Evolutionary conservation across 2,329 filamentous ascomycete genomes (phyloP).

Genomic region (Verticillium isaacii): DNA sequence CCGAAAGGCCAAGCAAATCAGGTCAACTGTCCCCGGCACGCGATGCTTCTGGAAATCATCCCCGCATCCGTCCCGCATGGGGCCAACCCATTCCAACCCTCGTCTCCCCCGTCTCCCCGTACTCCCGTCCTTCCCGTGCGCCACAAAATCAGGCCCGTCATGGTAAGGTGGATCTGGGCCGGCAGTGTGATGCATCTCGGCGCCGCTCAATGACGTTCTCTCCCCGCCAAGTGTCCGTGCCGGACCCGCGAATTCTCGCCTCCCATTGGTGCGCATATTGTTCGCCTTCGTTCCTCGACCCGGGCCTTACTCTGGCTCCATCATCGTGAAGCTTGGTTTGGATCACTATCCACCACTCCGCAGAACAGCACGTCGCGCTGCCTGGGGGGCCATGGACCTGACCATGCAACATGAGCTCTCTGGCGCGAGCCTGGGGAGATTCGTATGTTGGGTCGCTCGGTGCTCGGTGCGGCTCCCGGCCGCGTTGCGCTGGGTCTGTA

Average conservation of each 20-base stretch:
- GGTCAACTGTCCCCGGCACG: too few relatives aligned
- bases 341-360: not conserved
- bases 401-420: not conserved
- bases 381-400: not conserved
- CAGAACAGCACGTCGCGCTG: not conserved
- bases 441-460: too few relatives aligned
- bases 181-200: not conserved
- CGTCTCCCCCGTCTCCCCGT: not conserved
- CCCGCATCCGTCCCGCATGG: too few relatives aligned
- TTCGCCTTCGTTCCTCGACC: not conserved
- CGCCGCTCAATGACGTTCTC: slow-evolving; percentile 1
- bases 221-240: not conserved
- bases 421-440: too few relatives aligned
- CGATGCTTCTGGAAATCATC: too few relatives aligned
- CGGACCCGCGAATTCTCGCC: not conserved
- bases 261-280: not conserved
- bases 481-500: not conserved
- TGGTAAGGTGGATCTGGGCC: not conserved
- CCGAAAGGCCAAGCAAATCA: not conserved
- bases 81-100: not conserved
- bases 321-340: not conserved
- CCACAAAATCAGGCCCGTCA: not conserved
- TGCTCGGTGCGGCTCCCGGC: not conserved
- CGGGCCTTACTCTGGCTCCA: not conserved
- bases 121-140: not conserved